Percentiles rank a stretch among this genome's conserved stretches.
These are phyloP conservation scores for Nidularia pulvinata DNA, from an alignment of 768 basidiomycete species.

Conservation along the genomic window DNA sequence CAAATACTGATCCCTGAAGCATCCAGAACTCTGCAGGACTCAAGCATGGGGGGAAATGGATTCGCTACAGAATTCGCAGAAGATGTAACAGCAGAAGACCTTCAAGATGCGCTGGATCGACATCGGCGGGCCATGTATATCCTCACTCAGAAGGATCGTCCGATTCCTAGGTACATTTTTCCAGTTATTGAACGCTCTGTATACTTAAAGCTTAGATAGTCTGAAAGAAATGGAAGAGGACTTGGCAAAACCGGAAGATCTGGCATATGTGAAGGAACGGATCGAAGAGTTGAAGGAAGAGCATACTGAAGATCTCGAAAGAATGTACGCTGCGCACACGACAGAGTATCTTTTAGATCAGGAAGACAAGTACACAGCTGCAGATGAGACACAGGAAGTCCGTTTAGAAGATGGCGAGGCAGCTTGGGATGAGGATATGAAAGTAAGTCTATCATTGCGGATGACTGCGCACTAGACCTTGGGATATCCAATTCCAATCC, in stretches of 20 bases:
- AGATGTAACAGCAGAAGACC: too few relatives aligned
- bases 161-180: constrained; percentile 10
- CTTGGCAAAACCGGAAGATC: constrained; percentile 21
- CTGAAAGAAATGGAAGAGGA: constrained; percentile 33
- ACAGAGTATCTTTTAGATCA: constrained; percentile 32
- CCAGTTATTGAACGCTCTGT: neutral
- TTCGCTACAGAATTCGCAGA: too few relatives aligned
- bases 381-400: neutral
- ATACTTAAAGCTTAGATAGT: constrained; percentile 12
- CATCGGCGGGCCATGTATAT: constrained; percentile 12
- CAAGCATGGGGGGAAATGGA: too few relatives aligned
- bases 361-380: constrained; percentile 20
- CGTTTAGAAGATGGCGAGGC: neutral
- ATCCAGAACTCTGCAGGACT: too few relatives aligned
- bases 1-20: too few relatives aligned
- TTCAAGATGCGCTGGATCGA: neutral
- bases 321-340: constrained; percentile 31
- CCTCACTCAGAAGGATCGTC: constrained; percentile 14
- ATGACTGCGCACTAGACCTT: too few relatives aligned
- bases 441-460: neutral
- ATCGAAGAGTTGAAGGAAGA: constrained; percentile 23
- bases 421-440: neutral
- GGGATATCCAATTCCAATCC: too few relatives aligned
- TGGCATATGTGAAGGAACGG: constrained; percentile 17
- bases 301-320: constrained; percentile 30